phyloP scores from a whole-genome alignment of 208 protist species.

The Leptomonas seymouri region DNA sequence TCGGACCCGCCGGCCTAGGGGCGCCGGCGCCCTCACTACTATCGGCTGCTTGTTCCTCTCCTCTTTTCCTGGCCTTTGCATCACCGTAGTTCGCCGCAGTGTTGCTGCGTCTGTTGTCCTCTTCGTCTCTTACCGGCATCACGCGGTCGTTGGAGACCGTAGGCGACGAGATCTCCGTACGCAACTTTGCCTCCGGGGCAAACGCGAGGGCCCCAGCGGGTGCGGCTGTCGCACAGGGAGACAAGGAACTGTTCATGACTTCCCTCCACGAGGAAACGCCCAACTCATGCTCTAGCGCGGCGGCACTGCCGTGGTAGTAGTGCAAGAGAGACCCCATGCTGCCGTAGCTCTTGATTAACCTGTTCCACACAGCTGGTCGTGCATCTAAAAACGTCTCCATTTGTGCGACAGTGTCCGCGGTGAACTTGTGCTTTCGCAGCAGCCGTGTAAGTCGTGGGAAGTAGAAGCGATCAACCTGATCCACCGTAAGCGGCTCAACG shows the following conservation, averaged over 20 bases:
- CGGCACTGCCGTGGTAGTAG: slow-evolving; percentile 68
- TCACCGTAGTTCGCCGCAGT: not conserved
- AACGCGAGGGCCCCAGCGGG: not conserved
- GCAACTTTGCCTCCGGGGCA: not conserved
- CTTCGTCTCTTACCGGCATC: not conserved
- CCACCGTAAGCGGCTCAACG: slow-evolving; percentile 22
- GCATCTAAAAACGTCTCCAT: slow-evolving; percentile 43
- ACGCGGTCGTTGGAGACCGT: slow-evolving; percentile 23
- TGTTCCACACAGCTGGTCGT: slow-evolving; percentile 26
- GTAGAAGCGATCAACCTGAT: slow-evolving; percentile 31
- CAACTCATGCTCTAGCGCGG: slow-evolving; percentile 65
- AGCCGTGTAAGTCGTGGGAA: slow-evolving; percentile 55
- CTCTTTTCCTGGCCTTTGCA: not conserved
- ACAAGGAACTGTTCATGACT: slow-evolving; percentile 16
- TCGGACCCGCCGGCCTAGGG: not conserved
- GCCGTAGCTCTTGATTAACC: slow-evolving; percentile 53
- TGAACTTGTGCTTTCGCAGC: slow-evolving; percentile 27
- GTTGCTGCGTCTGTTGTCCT: not conserved
- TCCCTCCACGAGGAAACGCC: slow-evolving; percentile 36
- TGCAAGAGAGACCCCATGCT: slow-evolving; percentile 59
- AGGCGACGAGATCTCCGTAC: slow-evolving; percentile 13
- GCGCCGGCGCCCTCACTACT: not conserved
- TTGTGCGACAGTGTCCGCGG: slow-evolving; percentile 45
- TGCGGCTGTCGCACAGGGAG: not conserved
- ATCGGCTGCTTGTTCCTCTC: not conserved